Evolutionary conservation across 805 yeast genomes (phyloP).

Genomic region (Metschnikowia koreensis): DNA sequence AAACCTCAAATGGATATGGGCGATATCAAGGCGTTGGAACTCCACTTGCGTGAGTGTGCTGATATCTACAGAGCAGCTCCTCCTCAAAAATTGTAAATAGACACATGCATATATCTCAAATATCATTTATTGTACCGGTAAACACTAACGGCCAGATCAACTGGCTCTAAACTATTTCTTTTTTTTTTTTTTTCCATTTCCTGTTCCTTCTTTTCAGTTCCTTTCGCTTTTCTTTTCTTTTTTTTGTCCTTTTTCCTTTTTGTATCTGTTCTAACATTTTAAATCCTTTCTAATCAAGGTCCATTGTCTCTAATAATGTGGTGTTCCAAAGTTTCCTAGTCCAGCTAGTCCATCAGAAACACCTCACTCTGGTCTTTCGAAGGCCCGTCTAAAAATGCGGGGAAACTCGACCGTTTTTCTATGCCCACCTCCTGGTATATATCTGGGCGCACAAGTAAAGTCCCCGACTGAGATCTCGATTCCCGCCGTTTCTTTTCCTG

Average conservation of each 20-base stretch:
- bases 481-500: conserved; percentile 69
- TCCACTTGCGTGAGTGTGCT: conserved; percentile 32
- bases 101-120: neutral
- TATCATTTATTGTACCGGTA: neutral
- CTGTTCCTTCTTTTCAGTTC: neutral
- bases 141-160: neutral
- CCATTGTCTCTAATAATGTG: too few relatives aligned
- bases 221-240: neutral
- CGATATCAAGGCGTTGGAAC: conserved; percentile 16
- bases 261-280: neutral
- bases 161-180: neutral
- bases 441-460: conserved; percentile 26
- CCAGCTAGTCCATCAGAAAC: conserved; percentile 8
- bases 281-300: neutral
- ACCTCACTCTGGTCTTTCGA: neutral
- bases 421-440: neutral
- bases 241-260: neutral
- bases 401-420: neutral
- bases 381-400: neutral
- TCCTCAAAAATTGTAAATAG: conserved; percentile 21
- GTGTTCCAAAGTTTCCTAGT: neutral
- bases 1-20: conserved; percentile 33
- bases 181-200: neutral
- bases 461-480: conserved; percentile 54
- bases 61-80: conserved; percentile 42